A percentile compares a stretch with the other conserved stretches of the same genome.
Conservation (phyloP, 306 rosid genomes). For the Benincasa hispida region DNA sequence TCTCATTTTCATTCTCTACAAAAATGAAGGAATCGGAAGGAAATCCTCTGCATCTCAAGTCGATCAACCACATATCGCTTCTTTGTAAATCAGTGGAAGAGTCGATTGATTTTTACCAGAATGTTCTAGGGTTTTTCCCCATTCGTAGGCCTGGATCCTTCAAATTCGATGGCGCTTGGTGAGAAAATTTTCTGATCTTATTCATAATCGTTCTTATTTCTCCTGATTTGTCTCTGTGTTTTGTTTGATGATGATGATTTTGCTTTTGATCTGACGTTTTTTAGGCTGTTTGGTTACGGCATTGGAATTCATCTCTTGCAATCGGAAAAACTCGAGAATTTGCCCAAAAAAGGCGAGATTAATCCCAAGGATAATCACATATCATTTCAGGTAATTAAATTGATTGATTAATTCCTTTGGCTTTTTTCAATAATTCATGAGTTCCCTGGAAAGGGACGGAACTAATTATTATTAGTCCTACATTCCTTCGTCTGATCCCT, state of each 20-base stretch:
- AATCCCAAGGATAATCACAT: slow-evolving; percentile 93
- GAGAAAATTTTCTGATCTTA: neutral
- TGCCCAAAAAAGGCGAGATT: slow-evolving; percentile 46
- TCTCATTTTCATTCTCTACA: no score
- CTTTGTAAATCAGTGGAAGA: slow-evolving; percentile 47
- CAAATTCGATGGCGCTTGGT: slow-evolving; percentile 87
- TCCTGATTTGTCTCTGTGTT: neutral
- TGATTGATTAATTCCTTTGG: no score
- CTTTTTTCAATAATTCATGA: neutral
- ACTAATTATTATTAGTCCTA: no score
- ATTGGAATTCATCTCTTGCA: slow-evolving; percentile 82
- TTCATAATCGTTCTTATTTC: neutral
- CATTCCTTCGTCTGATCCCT: no score
- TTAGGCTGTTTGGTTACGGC: slow-evolving; percentile 74
- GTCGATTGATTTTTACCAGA: slow-evolving; percentile 58
- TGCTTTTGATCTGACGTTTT: neutral
- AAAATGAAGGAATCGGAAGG: slow-evolving; percentile 54
- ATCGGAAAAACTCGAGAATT: slow-evolving; percentile 35
- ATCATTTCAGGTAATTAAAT: slow-evolving; percentile 60
- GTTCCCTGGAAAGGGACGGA: neutral
- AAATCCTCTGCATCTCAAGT: slow-evolving; percentile 75
- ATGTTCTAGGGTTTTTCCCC: slow-evolving; percentile 73
- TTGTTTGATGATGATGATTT: neutral
- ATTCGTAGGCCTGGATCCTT: slow-evolving; percentile 85
- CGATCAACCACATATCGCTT: slow-evolving; percentile 81